Evolutionary conservation across 2,329 filamentous ascomycete species (phyloP), one percentile per base, ranked within the genome.

Genomic region (Aspergillus persii): DNA sequence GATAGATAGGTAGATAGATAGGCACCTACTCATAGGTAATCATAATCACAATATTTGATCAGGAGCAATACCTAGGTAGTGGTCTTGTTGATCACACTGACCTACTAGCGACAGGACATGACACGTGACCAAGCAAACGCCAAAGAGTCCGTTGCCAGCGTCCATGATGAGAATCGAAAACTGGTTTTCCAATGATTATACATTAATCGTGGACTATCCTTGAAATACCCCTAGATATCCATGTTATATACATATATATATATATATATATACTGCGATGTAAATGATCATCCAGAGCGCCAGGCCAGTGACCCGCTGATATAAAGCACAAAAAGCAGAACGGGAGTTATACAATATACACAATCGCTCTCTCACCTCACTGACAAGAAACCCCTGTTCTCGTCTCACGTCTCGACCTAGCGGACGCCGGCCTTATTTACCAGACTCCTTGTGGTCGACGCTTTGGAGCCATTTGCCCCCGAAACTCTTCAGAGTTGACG

Each of bases 401-500:
- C 18, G 18, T 23, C 18, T 23, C 18, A 23, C 18, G 18, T 23
- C 18, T 23, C 18, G 6, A 6, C 6, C n/a, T n/a, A 8, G n/a
- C 8, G 3, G 11, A 26, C 18, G 18, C 48, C 47, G 58, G 11
- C 41, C 53, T 57, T 58, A 48, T 27, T 57, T 39, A 36, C 58
- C 58, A 18, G 27, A 50, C 39, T 66, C 63, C 51, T 64, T 67
- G 41, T 61, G 67, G 41, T 61, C 68, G 27, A 75, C 71, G 36
- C 79, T 73, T 61, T 74, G 71, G 31, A 89, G 74, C 61, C 86
- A 83, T 72, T 89, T 91, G 27, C 89, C 90, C 30, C 87, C 92
- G 72, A 96, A 81, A 29, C 83, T 83, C 73, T 85, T 86, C 63
- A 98, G 83, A 74, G 87, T 95, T 57, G 84, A 83, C 7, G 86